Base-by-base conservation (phyloP, 257 asterid species). In the Nicotiana tabacum region DNA sequence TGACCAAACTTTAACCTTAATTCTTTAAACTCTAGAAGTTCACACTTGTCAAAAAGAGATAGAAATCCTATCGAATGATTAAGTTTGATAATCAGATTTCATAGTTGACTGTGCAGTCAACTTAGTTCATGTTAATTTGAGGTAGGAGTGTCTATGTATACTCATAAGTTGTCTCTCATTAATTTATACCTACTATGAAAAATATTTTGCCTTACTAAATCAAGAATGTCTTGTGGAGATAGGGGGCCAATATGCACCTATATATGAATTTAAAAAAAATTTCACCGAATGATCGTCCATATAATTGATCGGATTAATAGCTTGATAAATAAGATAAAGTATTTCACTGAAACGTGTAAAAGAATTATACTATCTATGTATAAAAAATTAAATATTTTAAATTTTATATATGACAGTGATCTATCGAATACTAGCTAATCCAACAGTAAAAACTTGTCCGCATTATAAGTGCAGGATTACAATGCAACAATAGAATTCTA, bases 401-500 rank as follows among this genome's bases (percentile, higher is more conserved):
- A 37, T 37, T 5, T 37, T 39, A 43, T 8, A 43, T 8, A 43
- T 8, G 51, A 43, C 0, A 0, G 11, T 8, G 11, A 43, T 43
- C 11, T 43, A 43, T 8, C 3, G 2, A 2, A 8, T 43, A 43
- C 48, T 39, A 6, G 5, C 48, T 39, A 39, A 39, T 39, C 48
- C 0, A 6, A 33, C 6, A 7, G 10, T 39, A 43, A 39, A 43
- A 7, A 1, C 2, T 43, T 43, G 7, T 43, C 12, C 12, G 12
- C 12, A 2, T 43, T 43, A 3, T 0, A 43, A 77, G 32, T 86
- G 89, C 82, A 95, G 99, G 98, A 92, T 32, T 92, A 90, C 89
- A 93, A 95, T 89, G 97, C 94, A 5, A 87, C 89, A 80, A 88
- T 95, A 24, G 97, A 93, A 64, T 95, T 93, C 33, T 95, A 95